Evolutionary conservation across 768 basidiomycete species (phyloP), one percentile per base, ranked within the genome.

Genomic region (Mycena polygramma): DNA sequence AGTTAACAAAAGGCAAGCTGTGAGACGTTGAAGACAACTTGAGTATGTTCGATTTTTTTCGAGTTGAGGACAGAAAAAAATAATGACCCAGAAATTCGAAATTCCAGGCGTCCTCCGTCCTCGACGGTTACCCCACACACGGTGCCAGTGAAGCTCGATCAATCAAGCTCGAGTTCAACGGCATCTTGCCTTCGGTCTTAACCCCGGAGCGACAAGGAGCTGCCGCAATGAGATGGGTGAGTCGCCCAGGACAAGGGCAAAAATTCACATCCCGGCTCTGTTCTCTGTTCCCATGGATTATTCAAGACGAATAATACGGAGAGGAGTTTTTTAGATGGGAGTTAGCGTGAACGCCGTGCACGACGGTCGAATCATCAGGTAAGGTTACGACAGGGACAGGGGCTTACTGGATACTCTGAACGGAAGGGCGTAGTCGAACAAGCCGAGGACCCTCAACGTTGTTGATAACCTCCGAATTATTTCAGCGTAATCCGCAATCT

Each of bases 341-440:
- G 10, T 26, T 52, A 22, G 4, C 6, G 22, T 24, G 15, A 30
- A 53, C 22, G 51, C 61, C 61, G 61, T 41, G 54, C 17, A 17
- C 49, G 8, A n/a, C 61, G 61, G 68, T 36, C 37, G 61, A 57
- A 63, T 69, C 37, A 51, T 4, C 19, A 49, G 48, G 48, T 63
- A 69, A 58, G 39, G 24, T 57, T 11, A 9, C 17, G 37, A 52
- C 24, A 49, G 49, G 10, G 3, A 24, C 51, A 51, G 35, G 58
- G 14, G 37, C 45, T 48, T 68, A 68, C 67, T 54, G 51, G 43
- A 30, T 30, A 30, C 30, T 30, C 30, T 30, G 30, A 30, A 30
- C 30, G 30, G 30, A 30, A 30, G 30, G n/a, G 30, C 30, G 30
- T 6, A 30, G 36, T 22, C 30, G 22, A 19, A 19, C 55, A 35